Conservation (phyloP, 2,329 filamentous ascomycete genomes). For the Colletotrichum sp. region DNA sequence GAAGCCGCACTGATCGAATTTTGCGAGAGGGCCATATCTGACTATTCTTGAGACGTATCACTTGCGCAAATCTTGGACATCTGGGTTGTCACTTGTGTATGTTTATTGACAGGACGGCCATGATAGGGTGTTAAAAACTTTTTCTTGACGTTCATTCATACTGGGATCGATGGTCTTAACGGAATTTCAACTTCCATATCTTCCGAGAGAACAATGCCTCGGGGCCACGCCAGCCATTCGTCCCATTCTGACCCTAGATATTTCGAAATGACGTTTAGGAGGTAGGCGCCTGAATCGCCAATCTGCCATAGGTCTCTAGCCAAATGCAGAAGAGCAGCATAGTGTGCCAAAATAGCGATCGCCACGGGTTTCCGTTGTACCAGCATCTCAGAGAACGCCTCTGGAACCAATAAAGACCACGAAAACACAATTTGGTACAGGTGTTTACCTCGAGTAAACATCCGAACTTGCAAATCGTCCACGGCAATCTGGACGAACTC, state of each 20-base stretch:
- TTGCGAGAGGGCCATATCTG: background rate
- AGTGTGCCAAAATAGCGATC: slow-evolving; percentile 32
- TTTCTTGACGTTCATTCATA: background rate
- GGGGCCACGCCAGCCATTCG: background rate
- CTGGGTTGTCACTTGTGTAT: background rate
- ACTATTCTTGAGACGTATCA: background rate
- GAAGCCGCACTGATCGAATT: slow-evolving; percentile 19
- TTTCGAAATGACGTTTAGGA: background rate
- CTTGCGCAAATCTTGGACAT: background rate
- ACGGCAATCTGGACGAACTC: background rate
- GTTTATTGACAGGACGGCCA: background rate
- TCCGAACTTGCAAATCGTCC: background rate
- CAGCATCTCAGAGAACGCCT: slow-evolving; percentile 28
- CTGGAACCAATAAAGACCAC: slow-evolving; percentile 28
- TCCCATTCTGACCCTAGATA: background rate
- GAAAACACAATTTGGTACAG: slow-evolving; percentile 30
- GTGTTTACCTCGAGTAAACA: background rate
- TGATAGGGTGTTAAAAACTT: rapidly evolving
- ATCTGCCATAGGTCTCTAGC: slow-evolving; percentile 31
- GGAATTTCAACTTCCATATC: background rate
- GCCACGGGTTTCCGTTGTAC: slow-evolving; percentile 25
- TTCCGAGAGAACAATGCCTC: background rate
- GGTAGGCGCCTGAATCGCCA: slow-evolving; percentile 23
- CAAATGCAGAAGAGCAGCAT: slow-evolving; percentile 31
- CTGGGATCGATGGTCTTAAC: background rate